Evolutionary conservation across 352 stramenopile species (phyloP), one percentile per base, ranked within the genome.

Genomic region (Phytophthora pisi): DNA sequence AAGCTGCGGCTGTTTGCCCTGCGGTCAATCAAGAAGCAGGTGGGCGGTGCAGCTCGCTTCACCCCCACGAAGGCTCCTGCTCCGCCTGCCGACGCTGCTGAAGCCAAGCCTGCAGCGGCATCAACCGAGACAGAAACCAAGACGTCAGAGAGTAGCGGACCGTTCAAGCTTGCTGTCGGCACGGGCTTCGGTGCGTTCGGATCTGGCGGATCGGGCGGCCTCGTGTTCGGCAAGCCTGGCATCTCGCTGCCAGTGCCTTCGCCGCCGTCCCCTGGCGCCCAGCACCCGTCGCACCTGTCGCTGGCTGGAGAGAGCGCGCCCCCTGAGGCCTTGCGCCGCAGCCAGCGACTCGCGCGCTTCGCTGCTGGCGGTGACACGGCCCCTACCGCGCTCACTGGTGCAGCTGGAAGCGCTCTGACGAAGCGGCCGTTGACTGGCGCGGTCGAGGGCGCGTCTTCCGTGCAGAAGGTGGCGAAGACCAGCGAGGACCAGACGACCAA

Each of bases 201-300:
- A 40, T 81, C 80, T 2, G 80, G 83, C 9, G 72, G 75, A 30
- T 66, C 86, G 0, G 81, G 79, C 26, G 78, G 79, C 3, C 75
- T 94, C 4, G 81, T 92, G 26, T 94, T 94, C 66, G 86, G 86
- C 52, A 92, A 91, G 56, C 78, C 84, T 11, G 84, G 80, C 1
- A 92, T 94, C 58, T 88, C 81, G 2, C 61, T 94, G 4, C 86
- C 86, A 30, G 70, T 94, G 8, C 86, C 86, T 3, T 79, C 86
- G 1, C 75, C 85, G 9, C 58, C 82, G 9, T 86, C 81, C 18
- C 75, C 80, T 2, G 58, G 38, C 34, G 61, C 60, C 4, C 66
- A 63, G 16, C 63, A 70, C 13, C 57, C 60, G 18, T 61, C 72
- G 11, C 67, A 70, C 24, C 28, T 72, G 10, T 74, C 63, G 28